Base-by-base conservation (phyloP, 2,329 filamentous ascomycete genomes). In the Zarea fungicola region DNA sequence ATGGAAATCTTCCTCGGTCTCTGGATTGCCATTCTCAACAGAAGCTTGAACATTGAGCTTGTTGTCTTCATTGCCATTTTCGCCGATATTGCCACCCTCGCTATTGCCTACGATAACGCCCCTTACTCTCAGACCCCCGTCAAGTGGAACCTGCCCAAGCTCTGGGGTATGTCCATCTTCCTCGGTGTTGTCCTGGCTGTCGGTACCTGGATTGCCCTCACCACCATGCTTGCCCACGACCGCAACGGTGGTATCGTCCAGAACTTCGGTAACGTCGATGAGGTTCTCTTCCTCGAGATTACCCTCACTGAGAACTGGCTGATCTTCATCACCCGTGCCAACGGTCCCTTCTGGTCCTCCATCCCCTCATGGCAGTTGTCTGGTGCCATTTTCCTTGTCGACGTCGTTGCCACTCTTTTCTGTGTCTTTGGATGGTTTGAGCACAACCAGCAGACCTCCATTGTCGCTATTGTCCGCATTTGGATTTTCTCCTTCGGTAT, bases 31-130 rank as follows among this genome's bases (percentile, higher is more conserved):
- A 91, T 92, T 59, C 76, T 92, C 60, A 93, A 95, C 77, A 76
- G 81, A 54, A 87, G 82, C 52, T 78, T 96, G 55, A 90, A 95
- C 74, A 82, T 95, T 57, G 81, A 93, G 67, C 75, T 95, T 42
- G 85, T 95, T 52, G 89, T 95, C 69, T 95, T 95, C 77, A 91
- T 95, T 63, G 90, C 90, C 65, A 95, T 96, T 62, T 95, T 95
- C 67, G 90, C 89, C 52, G 89, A 96, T 71, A 88, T 95, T 58
- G 90, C 89, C 53, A 96, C 89, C 54, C 77, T 96, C 46, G 89
- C 90, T 57, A 95, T 96, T 63, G 89, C 89, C 56, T 96, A 95
- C 72, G 90, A 96, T 67, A 95, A 93, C 65, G 89, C 89, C 44
- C 89, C 89, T 14, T 95, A 83, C 77, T 90, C 87, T 55, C 86